Base-by-base conservation (phyloP, 2,329 filamentous ascomycete species). In the Colletotrichum euphorbiae region DNA sequence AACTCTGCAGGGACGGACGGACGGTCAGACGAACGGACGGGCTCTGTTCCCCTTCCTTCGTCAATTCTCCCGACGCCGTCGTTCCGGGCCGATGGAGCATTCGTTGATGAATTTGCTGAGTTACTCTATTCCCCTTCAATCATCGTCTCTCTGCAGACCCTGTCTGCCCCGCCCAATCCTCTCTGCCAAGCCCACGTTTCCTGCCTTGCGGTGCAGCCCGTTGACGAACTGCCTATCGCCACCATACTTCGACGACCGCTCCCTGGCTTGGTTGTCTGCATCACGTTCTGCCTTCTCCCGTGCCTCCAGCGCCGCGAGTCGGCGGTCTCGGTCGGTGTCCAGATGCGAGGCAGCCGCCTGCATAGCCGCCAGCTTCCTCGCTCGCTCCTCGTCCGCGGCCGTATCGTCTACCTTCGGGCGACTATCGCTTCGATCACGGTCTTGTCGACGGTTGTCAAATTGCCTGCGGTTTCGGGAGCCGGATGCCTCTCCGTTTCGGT, bases 291-390 rank as follows among this genome's bases (percentile, higher is more conserved):
- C 82, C 55, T 86, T 84, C 72, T 97, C 93, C 69, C 84, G 84
- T 70, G 88, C 87, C 24, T 88, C 89, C 17, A 94, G 80, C 1
- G 88, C 88, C 0, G 88, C 87, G 9, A 97, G 81, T 24, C 93
- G 87, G 67, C 86, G 84, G 71, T 87, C 87, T 36, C 93, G 89
- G 72, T 91, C 89, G n/a, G 82, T 76, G 73, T 95, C 92, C 54
- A 97, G 82, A 11, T 91, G 87, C 1, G 84, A 85, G 4, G 91
- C 91, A 31, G 89, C 90, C 17, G 86, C 85, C 76, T 92, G 90
- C 91, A 94, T 93, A 8, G 89, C 90, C 15, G 89, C 91, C 17
- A 93, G 79, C 75, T 89, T 92, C 24, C 86, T 85, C 12, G 89
- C 88, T n/a, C 85, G 84, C 70, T 91, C 89, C 21, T 87, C 85